Evolutionary conservation across 176 grass and related monocot species (phyloP), one percentile per base, ranked within the genome.

Genomic region (Triticum aestivum): DNA sequence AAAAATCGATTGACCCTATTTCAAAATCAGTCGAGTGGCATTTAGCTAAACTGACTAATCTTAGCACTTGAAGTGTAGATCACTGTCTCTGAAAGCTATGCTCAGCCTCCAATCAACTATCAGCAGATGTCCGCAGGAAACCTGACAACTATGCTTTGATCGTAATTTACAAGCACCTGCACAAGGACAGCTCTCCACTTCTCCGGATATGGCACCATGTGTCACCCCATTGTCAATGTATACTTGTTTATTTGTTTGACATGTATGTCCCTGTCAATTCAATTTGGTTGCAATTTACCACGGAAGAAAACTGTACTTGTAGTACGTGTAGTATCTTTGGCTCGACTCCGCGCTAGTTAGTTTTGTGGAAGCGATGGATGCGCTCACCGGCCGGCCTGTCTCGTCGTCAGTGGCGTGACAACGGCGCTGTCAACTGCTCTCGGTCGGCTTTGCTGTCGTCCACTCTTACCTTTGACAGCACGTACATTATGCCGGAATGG

Each of bases 281-380:
- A 56, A 56, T 0, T 56, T 56, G 17, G 52, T 20, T 56, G 52
- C 52, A 20, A 54, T 54, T 54, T 52, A 49, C 11, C 24, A 24
- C 9, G 18, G 9, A 69, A 8, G 27, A 5, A 30, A 65, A 65
- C 30, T 1, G 8, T 14, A 52, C 49, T 47, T 47, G 29, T 24
- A 17, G 8, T 14, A 52, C 49, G 13, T 47, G 29, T 24, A 17
- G 7, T 20, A 30, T 74, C 82, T 74, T 15, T 62, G 51, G 21
- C n/a, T 4, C 7, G 21, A 44, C 10, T 44, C 1, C 0, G 42
- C 42, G 10, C 42, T 29, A 0, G 32, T 42, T 20, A 41, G 13
- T 75, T 86, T 63, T 80, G 63, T 79, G 42, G 87, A 54, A 72
- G 27, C 74, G 66, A 84, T 89, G 75, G 66, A 84, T 89, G 87